phyloP scores from a whole-genome alignment of 1,284 basidiomycete genomes.

The Cutaneotrichosporon mucoides region DNA sequence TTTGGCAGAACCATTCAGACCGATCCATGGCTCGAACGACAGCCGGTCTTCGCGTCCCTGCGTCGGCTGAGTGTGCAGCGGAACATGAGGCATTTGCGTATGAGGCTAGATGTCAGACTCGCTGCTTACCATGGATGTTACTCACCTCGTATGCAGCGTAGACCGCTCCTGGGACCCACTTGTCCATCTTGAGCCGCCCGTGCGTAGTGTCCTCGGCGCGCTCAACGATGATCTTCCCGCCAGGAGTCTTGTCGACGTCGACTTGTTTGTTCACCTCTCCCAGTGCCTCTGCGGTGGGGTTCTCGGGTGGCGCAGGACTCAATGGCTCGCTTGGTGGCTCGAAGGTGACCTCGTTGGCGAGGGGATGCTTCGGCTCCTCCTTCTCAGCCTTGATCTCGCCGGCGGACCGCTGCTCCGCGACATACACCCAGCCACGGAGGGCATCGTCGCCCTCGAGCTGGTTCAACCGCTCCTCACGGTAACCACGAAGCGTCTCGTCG shows the following conservation, averaged over 20 bases:
- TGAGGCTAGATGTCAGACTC: conserved; percentile 32
- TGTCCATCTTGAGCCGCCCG: conserved; percentile 14
- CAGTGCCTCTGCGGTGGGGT: conserved; percentile 3
- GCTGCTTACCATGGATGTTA: not conserved
- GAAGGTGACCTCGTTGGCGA: conserved; percentile 19
- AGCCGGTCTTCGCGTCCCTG: conserved; percentile 22
- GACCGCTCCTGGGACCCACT: conserved; percentile 31
- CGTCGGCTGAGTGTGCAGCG: conserved; percentile 41
- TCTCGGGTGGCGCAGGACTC: conserved; percentile 15
- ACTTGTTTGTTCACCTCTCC: conserved; percentile 6
- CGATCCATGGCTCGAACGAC: conserved; percentile 33
- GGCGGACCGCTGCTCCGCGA: conserved; percentile 18
- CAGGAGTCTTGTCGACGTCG: conserved; percentile 7
- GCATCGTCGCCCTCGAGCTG: conserved; percentile 45
- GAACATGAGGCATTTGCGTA: conserved; percentile 46
- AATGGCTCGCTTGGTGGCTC: conserved; percentile 17
- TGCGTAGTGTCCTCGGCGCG: conserved; percentile 16
- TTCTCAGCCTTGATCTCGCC: conserved; percentile 8
- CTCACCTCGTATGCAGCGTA: conserved; percentile 43
- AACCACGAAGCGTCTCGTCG: conserved; percentile 61
- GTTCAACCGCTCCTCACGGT: conserved; percentile 59
- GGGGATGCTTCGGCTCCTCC: conserved; percentile 7
- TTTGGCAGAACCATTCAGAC: conserved; percentile 12
- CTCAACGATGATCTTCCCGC: conserved; percentile 30
- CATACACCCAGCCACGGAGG: conserved; percentile 34